phyloP scores from a whole-genome alignment of 805 yeast genomes.

The Lipomyces mesembrius region DNA sequence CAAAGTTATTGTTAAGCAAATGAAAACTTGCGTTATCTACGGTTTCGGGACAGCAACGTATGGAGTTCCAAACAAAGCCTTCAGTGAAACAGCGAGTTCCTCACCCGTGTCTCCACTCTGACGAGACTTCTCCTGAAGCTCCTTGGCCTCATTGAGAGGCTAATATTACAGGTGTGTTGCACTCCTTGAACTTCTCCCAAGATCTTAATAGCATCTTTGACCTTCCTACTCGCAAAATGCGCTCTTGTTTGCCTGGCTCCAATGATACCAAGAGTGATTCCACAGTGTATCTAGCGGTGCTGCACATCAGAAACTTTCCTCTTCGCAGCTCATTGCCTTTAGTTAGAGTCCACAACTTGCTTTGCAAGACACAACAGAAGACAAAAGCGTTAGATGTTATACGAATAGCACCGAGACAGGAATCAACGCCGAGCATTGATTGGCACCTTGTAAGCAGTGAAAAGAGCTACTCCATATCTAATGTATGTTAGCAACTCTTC shows the following conservation, averaged over 20 bases:
- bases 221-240: constrained; percentile 5
- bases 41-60: constrained; percentile 5
- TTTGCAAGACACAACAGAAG: constrained; percentile 6
- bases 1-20: background rate
- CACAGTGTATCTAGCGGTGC: background rate
- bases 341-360: background rate
- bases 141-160: constrained; percentile 6
- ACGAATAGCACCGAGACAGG: constrained; percentile 3
- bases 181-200: constrained; percentile 5
- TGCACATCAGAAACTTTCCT: constrained; percentile 3
- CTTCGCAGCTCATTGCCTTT: background rate
- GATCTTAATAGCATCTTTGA: constrained; percentile 5
- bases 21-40: constrained; percentile 5
- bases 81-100: constrained; percentile 7
- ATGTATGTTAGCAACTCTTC: background rate
- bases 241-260: background rate
- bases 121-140: constrained; percentile 6
- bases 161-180: background rate
- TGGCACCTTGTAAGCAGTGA: constrained; percentile 1
- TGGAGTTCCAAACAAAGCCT: constrained; percentile 9
- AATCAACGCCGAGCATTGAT: background rate
- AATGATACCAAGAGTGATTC: constrained; percentile 6
- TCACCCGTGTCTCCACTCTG: constrained; percentile 2
- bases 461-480: constrained; percentile 3
- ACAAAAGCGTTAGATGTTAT: background rate